phyloP scores from a whole-genome alignment of 352 stramenopile species.

The Blastocystis sp. region DNA sequence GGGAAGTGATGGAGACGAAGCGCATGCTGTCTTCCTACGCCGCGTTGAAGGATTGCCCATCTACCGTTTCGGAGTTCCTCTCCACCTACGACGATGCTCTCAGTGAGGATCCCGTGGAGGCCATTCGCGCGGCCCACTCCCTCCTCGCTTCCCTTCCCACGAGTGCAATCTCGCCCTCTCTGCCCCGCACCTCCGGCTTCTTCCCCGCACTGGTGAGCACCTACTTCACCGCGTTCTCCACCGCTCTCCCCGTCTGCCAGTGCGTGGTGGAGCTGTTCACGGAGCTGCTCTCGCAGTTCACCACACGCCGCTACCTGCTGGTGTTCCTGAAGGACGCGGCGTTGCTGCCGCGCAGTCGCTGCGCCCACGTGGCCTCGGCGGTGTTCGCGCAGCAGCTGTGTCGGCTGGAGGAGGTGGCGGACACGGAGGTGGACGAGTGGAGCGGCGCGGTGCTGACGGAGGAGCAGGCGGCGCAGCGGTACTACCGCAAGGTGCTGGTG shows the following conservation, averaged over 20 bases:
- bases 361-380: too few species aligned
- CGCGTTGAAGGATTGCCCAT: background rate
- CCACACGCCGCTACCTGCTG: constrained; percentile 83
- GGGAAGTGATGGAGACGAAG: constrained; percentile 22
- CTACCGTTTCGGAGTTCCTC: constrained; percentile 1
- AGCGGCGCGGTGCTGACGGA: too few species aligned
- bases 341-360: constrained; percentile 68
- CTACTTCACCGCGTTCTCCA: too few species aligned
- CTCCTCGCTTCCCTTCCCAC: background rate
- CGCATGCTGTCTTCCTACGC: background rate
- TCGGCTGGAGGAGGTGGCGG: too few species aligned
- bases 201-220: background rate
- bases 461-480: too few species aligned
- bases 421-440: too few species aligned
- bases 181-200: background rate
- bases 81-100: background rate
- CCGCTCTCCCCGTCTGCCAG: too few species aligned
- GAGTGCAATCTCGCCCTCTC: background rate
- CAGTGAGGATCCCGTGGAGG: background rate
- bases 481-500: too few species aligned
- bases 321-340: constrained; percentile 70
- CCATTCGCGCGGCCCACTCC: background rate
- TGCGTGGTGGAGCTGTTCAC: constrained; percentile 77
- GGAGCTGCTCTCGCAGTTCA: constrained; percentile 81
- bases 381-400: constrained; percentile 69